Conservation (phyloP, 1,139 yeast species). For the Blastobotrys illinoisensis region DNA sequence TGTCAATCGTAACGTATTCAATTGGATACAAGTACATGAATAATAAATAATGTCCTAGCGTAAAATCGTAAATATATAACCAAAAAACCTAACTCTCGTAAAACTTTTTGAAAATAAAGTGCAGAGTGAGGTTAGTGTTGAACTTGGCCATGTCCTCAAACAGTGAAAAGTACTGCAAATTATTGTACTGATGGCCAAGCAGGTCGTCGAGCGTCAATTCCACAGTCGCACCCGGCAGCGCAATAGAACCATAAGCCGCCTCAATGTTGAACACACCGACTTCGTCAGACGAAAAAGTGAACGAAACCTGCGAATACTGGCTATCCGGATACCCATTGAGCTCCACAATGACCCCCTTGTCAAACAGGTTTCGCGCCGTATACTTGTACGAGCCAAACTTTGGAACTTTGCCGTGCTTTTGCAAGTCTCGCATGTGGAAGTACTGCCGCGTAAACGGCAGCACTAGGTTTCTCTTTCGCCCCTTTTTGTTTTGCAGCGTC, state of each 20-base stretch:
- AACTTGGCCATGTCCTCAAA: conserved; percentile 65
- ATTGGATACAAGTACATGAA: background rate
- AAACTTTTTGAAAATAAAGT: conserved; percentile 67
- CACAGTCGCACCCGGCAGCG: conserved; percentile 48
- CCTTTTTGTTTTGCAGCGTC: conserved; percentile 52
- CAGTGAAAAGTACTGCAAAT: conserved; percentile 44
- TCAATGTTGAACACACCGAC: conserved; percentile 72
- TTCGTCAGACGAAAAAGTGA: conserved; percentile 71
- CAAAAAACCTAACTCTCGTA: conserved; percentile 38
- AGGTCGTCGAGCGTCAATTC: conserved; percentile 61
- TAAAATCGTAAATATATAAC: background rate
- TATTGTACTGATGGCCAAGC: conserved; percentile 56
- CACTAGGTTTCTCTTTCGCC: conserved; percentile 43
- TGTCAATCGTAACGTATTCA: background rate
- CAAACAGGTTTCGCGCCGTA: conserved; percentile 68
- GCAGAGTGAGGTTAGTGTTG: conserved; percentile 59
- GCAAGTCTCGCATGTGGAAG: conserved; percentile 68
- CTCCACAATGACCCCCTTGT: conserved; percentile 61
- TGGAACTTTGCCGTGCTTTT: conserved; percentile 62
- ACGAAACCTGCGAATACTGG: conserved; percentile 61
- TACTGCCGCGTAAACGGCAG: conserved; percentile 75
- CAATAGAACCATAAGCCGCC: conserved; percentile 46
- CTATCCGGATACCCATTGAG: conserved; percentile 45
- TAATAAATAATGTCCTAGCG: background rate
- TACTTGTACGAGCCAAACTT: conserved; percentile 81